Evolutionary conservation across 2,329 filamentous ascomycete genomes (phyloP).

Genomic region (Mycosphaerella sp.): DNA sequence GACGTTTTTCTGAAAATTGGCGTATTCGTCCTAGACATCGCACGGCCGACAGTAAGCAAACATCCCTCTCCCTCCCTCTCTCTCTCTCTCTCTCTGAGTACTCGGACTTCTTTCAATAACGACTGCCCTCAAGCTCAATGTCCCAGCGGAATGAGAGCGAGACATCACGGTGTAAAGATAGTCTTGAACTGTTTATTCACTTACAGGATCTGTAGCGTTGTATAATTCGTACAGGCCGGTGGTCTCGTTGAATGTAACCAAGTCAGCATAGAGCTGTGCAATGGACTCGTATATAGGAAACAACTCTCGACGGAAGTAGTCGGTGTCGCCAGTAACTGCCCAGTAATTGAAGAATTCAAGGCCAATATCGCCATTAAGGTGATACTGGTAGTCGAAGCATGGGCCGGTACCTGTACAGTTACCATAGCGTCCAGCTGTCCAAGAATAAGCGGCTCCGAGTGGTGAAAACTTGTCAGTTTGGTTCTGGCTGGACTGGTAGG

Average conservation of each 20-base stretch:
- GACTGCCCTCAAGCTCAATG: too few relatives aligned
- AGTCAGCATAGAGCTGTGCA: conserved; percentile 54
- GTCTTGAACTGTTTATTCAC: too few relatives aligned
- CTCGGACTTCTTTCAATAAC: too few relatives aligned
- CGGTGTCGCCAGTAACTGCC: conserved; percentile 52
- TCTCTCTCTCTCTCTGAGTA: too few relatives aligned
- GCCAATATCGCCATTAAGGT: conserved; percentile 63
- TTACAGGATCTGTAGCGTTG: conserved; percentile 62
- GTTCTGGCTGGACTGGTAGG: conserved; percentile 54
- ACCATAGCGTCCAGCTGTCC: conserved; percentile 60
- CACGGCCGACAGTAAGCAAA: too few relatives aligned
- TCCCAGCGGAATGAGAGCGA: too few relatives aligned
- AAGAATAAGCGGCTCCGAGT: conserved; percentile 58
- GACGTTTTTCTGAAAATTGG: conserved; percentile 59
- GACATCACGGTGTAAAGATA: too few relatives aligned
- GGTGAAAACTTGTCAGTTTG: conserved; percentile 50
- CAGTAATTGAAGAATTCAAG: conserved; percentile 57
- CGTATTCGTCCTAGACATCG: conserved; percentile 51
- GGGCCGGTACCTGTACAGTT: conserved; percentile 58
- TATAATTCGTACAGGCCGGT: conserved; percentile 45
- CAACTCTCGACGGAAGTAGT: conserved; percentile 49
- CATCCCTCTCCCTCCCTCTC: too few relatives aligned
- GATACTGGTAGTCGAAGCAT: conserved; percentile 67
- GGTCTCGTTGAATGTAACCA: conserved; percentile 55
- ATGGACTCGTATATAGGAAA: conserved; percentile 60